Evolutionary conservation across 495 filamentous ascomycete genomes (phyloP).

Genomic region (Cercophora sp.): DNA sequence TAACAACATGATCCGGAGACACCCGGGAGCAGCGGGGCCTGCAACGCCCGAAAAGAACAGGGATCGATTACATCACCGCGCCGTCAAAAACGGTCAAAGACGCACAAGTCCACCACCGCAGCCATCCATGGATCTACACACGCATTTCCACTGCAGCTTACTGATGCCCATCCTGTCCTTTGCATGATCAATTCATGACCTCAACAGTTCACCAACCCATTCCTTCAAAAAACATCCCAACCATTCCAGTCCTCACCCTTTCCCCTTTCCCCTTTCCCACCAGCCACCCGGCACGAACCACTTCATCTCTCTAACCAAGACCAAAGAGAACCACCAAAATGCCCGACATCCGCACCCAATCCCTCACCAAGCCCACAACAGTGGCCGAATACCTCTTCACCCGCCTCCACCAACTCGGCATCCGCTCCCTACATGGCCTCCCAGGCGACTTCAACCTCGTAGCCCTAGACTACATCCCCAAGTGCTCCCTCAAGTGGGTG

Average conservation of each 20-base stretch:
- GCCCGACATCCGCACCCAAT: conserved; percentile 33
- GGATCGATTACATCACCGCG: conserved; percentile 23
- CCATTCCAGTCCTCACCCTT: background rate
- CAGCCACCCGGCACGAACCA: no score
- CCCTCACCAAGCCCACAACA: conserved; percentile 42
- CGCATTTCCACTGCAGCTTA: no score
- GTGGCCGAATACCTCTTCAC: conserved; percentile 65
- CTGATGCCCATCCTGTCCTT: no score
- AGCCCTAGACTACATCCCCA: conserved; percentile 62
- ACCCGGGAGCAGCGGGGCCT: no score
- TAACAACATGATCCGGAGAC: no score
- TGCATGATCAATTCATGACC: background rate
- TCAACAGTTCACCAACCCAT: background rate
- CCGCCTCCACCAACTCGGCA: conserved; percentile 63
- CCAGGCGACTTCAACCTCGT: conserved; percentile 78
- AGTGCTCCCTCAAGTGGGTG: conserved; percentile 65
- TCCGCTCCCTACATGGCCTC: conserved; percentile 63
- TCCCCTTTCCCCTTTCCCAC: background rate
- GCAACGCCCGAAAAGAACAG: no score
- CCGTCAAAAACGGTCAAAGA: conserved; percentile 7
- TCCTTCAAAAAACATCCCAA: no score
- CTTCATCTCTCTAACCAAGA: no score
- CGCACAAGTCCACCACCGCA: no score
- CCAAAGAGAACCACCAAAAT: no score
- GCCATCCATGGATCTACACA: no score